Evolutionary conservation across 768 basidiomycete genomes (phyloP).

Genomic region (Suillus paluster): DNA sequence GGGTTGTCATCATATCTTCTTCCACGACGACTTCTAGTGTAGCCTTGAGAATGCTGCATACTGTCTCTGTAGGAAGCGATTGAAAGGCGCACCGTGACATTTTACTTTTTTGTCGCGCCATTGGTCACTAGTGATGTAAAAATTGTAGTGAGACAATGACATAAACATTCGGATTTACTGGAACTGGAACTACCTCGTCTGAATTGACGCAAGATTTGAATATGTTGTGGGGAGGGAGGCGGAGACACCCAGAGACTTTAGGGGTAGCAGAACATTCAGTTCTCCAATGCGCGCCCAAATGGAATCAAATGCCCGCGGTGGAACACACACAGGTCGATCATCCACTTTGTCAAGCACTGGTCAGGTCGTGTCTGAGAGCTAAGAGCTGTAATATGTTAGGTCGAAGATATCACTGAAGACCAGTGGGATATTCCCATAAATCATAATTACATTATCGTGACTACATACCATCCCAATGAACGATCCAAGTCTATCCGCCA

Average conservation of each 20-base stretch:
- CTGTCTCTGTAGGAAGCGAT: background rate
- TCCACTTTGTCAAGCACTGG: too few species aligned
- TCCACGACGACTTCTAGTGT: background rate
- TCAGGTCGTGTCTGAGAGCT: background rate
- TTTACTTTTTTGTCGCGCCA: background rate
- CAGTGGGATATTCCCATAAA: background rate
- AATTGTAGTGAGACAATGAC: background rate
- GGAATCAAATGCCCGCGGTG: background rate
- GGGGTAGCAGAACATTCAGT: too few species aligned
- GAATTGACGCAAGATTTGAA: background rate
- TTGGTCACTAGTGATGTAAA: background rate
- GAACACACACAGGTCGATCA: background rate
- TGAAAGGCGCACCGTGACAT: background rate
- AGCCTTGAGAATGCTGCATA: background rate
- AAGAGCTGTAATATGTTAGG: background rate
- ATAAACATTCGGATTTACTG: background rate
- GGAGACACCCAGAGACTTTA: too few species aligned
- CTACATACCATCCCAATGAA: background rate
- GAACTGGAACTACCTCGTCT: background rate
- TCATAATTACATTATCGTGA: background rate
- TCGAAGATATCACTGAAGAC: background rate
- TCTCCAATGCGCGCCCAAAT: background rate
- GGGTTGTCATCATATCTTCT: background rate
- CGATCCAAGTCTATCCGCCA: background rate
- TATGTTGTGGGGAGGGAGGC: too few species aligned